A percentile compares a stretch with the other conserved stretches of the same genome.
These are phyloP conservation scores for Oligophagozyma castellii DNA, from an alignment of 1,139 yeast species.

Conservation along the genomic window DNA sequence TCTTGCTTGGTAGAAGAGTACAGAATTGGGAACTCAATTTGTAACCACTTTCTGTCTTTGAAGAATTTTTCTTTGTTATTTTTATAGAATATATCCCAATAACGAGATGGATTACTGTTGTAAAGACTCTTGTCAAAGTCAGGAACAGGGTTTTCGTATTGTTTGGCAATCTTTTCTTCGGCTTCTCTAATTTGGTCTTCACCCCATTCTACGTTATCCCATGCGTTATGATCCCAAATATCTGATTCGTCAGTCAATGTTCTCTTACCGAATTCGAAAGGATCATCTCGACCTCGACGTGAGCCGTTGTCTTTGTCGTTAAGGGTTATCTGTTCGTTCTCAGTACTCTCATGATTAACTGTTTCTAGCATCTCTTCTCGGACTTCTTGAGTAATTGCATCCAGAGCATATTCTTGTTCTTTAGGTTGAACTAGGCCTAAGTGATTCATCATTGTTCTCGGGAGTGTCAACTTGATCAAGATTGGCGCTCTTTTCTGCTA, in stretches of 20 bases:
- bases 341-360: slow-evolving; percentile 11
- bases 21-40: slow-evolving; percentile 80
- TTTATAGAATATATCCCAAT: slow-evolving; percentile 90
- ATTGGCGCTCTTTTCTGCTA: background rate
- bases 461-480: slow-evolving; percentile 1
- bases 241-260: slow-evolving; percentile 56
- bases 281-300: slow-evolving; percentile 72
- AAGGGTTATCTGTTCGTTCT: slow-evolving; percentile 3
- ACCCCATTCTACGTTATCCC: slow-evolving; percentile 99
- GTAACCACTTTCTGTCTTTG: slow-evolving; percentile 93
- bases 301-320: slow-evolving; percentile 8
- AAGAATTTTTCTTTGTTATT: slow-evolving; percentile 87
- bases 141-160: slow-evolving; percentile 68
- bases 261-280: slow-evolving; percentile 87
- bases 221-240: slow-evolving; percentile 89
- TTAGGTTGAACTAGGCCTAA: slow-evolving; percentile 20
- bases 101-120: slow-evolving; percentile 79
- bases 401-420: slow-evolving; percentile 10
- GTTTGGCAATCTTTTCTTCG: slow-evolving; percentile 57
- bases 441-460: slow-evolving; percentile 14
- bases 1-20: slow-evolving; percentile 64
- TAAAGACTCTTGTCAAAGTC: slow-evolving; percentile 71
- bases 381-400: slow-evolving; percentile 15
- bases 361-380: slow-evolving; percentile 14
- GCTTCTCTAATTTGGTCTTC: slow-evolving; percentile 75